Conservation (phyloP, 139 green algal species). For the Nannochloris sp. region DNA sequence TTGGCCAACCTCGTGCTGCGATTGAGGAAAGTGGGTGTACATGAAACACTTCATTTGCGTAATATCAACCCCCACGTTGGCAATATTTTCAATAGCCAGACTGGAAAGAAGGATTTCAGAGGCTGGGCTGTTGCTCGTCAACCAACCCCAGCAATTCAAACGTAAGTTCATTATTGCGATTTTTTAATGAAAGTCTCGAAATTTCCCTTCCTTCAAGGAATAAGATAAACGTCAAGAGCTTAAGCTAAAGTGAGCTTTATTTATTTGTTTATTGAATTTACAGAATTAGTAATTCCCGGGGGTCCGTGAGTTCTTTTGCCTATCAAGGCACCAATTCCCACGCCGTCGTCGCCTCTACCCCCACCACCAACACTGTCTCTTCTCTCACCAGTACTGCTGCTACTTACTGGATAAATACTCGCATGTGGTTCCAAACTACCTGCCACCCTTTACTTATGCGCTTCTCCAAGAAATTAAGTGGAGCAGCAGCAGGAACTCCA, state of each 20-base stretch:
- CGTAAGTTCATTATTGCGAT: background rate
- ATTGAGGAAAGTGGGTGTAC: background rate
- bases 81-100: background rate
- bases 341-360: background rate
- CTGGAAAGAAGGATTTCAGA: background rate
- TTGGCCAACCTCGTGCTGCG: conserved; percentile 2
- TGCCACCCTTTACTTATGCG: conserved; percentile 15
- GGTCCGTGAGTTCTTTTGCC: conserved; percentile 68
- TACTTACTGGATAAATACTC: conserved; percentile 4
- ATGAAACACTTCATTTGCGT: conserved; percentile 53
- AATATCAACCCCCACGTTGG: conserved; percentile 55
- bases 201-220: too few relatives aligned
- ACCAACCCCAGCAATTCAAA: background rate
- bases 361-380: background rate
- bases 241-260: background rate
- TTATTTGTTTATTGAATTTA: background rate
- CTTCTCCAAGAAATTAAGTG: background rate
- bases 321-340: conserved; percentile 68
- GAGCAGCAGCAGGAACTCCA: background rate
- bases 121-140: background rate
- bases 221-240: too few relatives aligned
- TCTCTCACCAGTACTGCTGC: too few relatives aligned
- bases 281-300: background rate
- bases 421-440: conserved; percentile 21
- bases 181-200: too few relatives aligned